Evolutionary conservation across 345 rosid genomes (phyloP).

Genomic region (Rhizophora apiculata): DNA sequence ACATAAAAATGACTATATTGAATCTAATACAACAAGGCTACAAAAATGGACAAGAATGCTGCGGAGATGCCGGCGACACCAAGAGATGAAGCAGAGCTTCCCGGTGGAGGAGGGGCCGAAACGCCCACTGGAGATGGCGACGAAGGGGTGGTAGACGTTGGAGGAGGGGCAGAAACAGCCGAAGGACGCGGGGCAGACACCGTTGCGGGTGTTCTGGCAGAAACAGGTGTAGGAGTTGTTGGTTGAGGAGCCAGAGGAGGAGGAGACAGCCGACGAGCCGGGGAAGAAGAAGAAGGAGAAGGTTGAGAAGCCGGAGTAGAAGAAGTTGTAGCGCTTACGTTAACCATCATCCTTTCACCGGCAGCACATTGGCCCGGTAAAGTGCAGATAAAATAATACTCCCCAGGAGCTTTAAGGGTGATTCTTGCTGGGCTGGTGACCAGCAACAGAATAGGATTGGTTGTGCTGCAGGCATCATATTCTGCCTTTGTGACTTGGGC

Average conservation of each 20-base stretch:
- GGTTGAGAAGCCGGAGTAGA: slow-evolving; percentile 6
- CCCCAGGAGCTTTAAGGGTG: slow-evolving; percentile 17
- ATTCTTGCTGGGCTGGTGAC: slow-evolving; percentile 20
- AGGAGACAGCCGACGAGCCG: too few species aligned
- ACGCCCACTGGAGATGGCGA: slow-evolving; percentile 12
- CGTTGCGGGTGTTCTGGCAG: slow-evolving; percentile 6
- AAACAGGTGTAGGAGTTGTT: background rate
- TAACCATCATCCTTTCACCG: slow-evolving; percentile 27
- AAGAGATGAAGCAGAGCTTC: slow-evolving; percentile 39
- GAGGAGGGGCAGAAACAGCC: background rate
- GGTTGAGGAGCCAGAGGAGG: background rate
- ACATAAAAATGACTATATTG: background rate
- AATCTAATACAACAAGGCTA: slow-evolving; percentile 36
- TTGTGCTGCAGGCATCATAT: slow-evolving; percentile 21
- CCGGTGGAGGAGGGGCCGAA: slow-evolving; percentile 31
- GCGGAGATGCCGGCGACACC: slow-evolving; percentile 28
- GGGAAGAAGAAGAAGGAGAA: slow-evolving; percentile 10
- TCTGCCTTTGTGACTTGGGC: slow-evolving; percentile 19
- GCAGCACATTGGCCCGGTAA: slow-evolving; percentile 18
- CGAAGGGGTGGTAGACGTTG: slow-evolving; percentile 4
- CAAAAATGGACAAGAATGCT: slow-evolving; percentile 26
- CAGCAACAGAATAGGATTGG: background rate
- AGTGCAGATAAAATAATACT: slow-evolving; percentile 23
- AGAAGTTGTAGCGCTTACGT: slow-evolving; percentile 19
- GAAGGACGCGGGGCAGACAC: background rate